A percentile compares a stretch with the other conserved stretches of the same genome.
phyloP scores from a whole-genome alignment of 2,329 filamentous ascomycete species.

The Esteya vermicola region DNA sequence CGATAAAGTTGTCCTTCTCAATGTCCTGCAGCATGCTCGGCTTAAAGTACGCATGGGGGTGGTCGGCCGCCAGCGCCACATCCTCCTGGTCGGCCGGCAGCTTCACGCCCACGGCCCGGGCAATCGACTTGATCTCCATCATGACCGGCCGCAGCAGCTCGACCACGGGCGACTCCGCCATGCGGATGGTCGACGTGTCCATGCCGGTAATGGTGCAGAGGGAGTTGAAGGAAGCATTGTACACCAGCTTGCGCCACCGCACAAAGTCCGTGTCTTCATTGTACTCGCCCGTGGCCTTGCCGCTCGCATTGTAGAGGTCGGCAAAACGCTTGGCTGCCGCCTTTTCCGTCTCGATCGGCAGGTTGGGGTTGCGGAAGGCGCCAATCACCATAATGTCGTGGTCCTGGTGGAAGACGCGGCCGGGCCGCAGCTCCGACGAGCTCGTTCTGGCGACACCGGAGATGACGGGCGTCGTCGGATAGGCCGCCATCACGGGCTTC shows the following conservation, averaged over 20 bases:
- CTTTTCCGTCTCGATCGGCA: not conserved
- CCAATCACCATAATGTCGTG: not conserved
- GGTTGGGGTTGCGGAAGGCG: not conserved
- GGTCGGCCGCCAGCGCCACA: constrained; percentile 30
- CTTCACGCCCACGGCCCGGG: constrained; percentile 24
- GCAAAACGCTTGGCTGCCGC: not conserved
- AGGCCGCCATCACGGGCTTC: not conserved
- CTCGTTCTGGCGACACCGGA: not conserved
- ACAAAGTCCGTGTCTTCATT: constrained; percentile 1
- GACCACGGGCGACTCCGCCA: constrained; percentile 1
- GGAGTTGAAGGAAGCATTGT: constrained; percentile 5
- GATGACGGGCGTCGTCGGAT: not conserved
- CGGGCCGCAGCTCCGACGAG: not conserved
- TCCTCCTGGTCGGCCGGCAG: constrained; percentile 28
- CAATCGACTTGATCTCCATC: constrained; percentile 32
- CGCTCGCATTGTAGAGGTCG: constrained; percentile 53
- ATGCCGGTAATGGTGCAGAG: constrained; percentile 4
- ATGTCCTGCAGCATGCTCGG: constrained; percentile 24
- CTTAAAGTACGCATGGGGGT: not conserved
- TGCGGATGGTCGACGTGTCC: constrained; percentile 6
- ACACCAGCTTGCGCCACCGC: constrained; percentile 6
- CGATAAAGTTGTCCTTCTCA: constrained; percentile 35
- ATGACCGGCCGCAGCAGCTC: constrained; percentile 34
- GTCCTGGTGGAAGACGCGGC: not conserved
- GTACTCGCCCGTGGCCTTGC: constrained; percentile 53